A percentile compares a stretch with the other conserved stretches of the same genome.
These are phyloP conservation scores for Ceratobasidium sp. DNA, from an alignment of 1,284 basidiomycete genomes.

Conservation along the genomic window DNA sequence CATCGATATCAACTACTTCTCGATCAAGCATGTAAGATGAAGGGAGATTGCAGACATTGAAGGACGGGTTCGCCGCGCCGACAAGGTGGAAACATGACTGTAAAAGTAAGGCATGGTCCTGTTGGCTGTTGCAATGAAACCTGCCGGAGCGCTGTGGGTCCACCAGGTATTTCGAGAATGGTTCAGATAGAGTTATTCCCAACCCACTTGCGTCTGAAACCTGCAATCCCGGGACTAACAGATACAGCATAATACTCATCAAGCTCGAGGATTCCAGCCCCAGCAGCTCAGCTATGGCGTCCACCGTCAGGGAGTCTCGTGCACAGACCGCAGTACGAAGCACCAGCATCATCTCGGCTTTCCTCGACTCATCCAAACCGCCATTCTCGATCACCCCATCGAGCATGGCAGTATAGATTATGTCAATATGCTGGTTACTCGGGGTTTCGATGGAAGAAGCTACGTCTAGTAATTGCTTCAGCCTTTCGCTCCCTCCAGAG, in stretches of 20 bases:
- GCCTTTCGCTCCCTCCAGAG: background rate
- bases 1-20: background rate
- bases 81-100: slow-evolving; percentile 1
- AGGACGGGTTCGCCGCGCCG: background rate
- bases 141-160: background rate
- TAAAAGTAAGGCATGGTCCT: background rate
- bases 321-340: slow-evolving; percentile 5
- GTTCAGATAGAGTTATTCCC: background rate
- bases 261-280: background rate
- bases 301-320: background rate
- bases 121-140: background rate
- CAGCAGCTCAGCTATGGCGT: background rate
- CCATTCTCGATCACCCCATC: background rate
- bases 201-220: background rate
- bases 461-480: background rate
- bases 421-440: background rate
- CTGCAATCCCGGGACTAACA: background rate
- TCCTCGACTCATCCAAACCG: background rate
- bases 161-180: background rate
- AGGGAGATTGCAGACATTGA: slow-evolving; percentile 19
- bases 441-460: too few relatives aligned
- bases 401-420: background rate
- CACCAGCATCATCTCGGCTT: background rate
- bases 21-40: slow-evolving; percentile 20
- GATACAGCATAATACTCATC: background rate